A percentile compares a stretch with the other conserved stretches of the same genome.
These are phyloP conservation scores for Ganoderma lingzhi DNA, from an alignment of 1,284 basidiomycete species.

Conservation along the genomic window DNA sequence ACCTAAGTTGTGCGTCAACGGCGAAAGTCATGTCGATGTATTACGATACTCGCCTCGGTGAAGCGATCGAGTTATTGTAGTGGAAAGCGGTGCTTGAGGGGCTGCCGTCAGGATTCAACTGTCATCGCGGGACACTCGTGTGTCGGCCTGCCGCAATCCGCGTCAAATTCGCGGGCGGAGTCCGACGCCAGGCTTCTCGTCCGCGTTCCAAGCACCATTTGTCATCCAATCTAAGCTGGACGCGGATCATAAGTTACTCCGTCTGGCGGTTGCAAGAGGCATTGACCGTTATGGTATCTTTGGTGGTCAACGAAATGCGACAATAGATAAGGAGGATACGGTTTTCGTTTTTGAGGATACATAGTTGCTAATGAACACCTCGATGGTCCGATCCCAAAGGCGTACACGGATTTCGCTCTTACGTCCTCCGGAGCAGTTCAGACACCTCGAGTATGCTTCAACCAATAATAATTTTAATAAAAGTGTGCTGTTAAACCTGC, in stretches of 20 bases:
- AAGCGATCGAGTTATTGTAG: neutral
- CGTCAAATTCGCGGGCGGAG: neutral
- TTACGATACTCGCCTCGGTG: neutral
- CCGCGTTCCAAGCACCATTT: constrained; percentile 23
- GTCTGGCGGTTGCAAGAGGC: constrained; percentile 12
- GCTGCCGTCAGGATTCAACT: neutral
- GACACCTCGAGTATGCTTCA: neutral
- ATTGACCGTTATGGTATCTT: constrained; percentile 15
- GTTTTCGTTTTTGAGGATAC: constrained; percentile 11
- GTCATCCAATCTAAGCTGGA: constrained; percentile 15
- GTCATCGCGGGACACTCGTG: neutral
- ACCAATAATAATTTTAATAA: neutral
- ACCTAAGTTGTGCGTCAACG: neutral
- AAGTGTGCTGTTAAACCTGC: neutral
- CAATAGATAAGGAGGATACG: constrained; percentile 20
- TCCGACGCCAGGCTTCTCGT: constrained; percentile 6
- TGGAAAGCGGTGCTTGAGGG: neutral
- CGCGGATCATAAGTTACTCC: constrained; percentile 15
- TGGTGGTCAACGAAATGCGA: neutral
- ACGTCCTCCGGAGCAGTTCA: neutral
- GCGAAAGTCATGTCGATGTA: neutral
- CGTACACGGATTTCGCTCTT: neutral
- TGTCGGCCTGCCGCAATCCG: neutral
- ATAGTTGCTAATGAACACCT: neutral
- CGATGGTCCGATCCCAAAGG: neutral